Percentiles rank a stretch among this genome's conserved stretches.
Conservation (phyloP, 1,139 yeast species). For the Yamadazyma buinensis region DNA sequence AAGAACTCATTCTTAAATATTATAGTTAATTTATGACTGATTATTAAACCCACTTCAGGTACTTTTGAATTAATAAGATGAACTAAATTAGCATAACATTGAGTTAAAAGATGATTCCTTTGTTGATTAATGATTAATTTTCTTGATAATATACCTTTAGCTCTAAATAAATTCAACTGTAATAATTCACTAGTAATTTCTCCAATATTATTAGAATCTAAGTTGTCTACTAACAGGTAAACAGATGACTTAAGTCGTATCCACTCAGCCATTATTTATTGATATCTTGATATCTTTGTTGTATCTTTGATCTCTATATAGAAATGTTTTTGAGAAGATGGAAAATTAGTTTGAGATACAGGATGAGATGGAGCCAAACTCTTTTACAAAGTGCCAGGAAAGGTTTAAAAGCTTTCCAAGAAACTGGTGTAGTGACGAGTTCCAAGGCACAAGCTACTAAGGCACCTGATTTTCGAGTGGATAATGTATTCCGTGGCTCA, state of each 20-base stretch:
- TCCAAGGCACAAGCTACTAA: neutral
- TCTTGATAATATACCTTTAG: conserved; percentile 56
- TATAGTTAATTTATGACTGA: conserved; percentile 51
- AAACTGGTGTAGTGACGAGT: conserved; percentile 14
- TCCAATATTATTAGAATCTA: conserved; percentile 46
- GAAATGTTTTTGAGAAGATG: neutral
- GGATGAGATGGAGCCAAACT: neutral
- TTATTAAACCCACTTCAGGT: conserved; percentile 64
- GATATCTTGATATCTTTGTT: no score
- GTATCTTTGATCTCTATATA: no score
- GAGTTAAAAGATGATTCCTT: conserved; percentile 34
- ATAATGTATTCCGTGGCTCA: conserved; percentile 9
- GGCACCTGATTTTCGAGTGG: neutral
- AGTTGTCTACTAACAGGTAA: conserved; percentile 44
- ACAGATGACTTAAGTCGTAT: conserved; percentile 44
- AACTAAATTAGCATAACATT: conserved; percentile 55
- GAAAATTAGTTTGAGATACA: neutral
- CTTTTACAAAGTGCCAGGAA: neutral
- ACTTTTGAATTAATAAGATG: conserved; percentile 63
- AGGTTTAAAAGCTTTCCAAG: neutral
- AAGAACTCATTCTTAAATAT: conserved; percentile 57
- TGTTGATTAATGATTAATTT: conserved; percentile 56
- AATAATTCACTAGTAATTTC: conserved; percentile 48
- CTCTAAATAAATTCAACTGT: conserved; percentile 52
- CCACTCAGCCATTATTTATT: conserved; percentile 42